phyloP scores from a whole-genome alignment of 2,329 filamentous ascomycete genomes.

The Trichophyton equinum region DNA sequence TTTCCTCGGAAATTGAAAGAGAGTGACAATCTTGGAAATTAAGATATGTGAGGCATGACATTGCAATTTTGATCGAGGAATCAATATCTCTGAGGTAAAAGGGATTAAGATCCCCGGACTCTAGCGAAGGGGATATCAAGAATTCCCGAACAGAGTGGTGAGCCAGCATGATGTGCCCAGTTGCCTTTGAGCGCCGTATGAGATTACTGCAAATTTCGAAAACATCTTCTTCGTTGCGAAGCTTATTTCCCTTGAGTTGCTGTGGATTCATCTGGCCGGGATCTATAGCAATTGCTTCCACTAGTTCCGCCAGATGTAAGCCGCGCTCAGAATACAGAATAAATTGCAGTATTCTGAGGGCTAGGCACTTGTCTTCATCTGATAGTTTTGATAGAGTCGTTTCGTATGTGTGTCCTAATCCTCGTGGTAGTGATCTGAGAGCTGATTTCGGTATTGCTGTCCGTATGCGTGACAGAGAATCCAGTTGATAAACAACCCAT shows the following conservation, averaged over 20 bases:
- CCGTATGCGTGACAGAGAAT: background rate
- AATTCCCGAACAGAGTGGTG: constrained; percentile 3
- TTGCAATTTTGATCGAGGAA: background rate
- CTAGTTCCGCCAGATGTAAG: background rate
- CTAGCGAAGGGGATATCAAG: background rate
- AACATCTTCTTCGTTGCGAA: background rate
- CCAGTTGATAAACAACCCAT: background rate
- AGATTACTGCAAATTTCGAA: background rate
- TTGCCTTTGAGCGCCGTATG: background rate
- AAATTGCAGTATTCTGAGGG: background rate
- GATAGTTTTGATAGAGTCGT: background rate
- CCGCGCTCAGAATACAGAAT: background rate
- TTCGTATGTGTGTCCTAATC: background rate
- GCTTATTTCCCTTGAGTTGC: background rate
- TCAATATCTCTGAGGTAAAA: background rate
- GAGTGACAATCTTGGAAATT: background rate
- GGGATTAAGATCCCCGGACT: background rate
- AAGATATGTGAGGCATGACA: background rate
- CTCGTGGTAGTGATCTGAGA: background rate
- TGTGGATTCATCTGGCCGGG: background rate
- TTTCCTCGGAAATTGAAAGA: background rate
- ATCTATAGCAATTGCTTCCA: background rate
- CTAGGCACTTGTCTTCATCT: background rate
- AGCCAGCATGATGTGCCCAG: background rate
- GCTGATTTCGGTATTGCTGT: background rate